Base-by-base conservation (phyloP, 2,329 filamentous ascomycete species). In the Dichotomopilus funicola region DNA sequence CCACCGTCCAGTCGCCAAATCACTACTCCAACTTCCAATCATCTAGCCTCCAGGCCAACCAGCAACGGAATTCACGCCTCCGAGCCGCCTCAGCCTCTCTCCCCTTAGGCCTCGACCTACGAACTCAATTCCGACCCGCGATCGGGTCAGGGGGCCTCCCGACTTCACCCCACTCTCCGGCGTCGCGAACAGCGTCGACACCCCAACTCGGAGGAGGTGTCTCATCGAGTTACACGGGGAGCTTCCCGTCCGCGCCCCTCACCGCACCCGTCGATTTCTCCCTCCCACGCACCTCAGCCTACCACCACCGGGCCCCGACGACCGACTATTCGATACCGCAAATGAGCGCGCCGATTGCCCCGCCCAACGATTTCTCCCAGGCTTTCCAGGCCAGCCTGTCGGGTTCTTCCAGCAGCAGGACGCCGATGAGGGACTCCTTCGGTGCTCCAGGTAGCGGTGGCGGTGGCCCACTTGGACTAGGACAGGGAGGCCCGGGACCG, bases 241-340 rank as follows among this genome's bases (percentile, higher is more conserved):
- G 76, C 60, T 81, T 78, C 61, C 73, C 79, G 1, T 78, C 78
- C 5, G 77, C 79, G 5, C 78, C 80, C 0, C 69, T 82, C 11
- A 76, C 77, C 3, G 77, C 79, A 1, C 79, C 79, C 1, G 72
- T 79, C 58, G 78, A 81, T 51, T 80, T 78, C 61, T 72, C 76
- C 2, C 67, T 78, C 11, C 72, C 77, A 1, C 68, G 76, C 43
- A 75, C 75, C 3, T 71, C 73, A 11, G 69, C 50, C 64, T 70
- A 62, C 55, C 19, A 27, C 19, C 19, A 27, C 19, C 57, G 68
- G 57, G 63, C 64, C 6, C 58, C 66, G 10, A 68, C 71, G 35
- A 68, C 67, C 19, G 77, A 81, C 53, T 81, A 80, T 64, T 73
- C 74, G 10, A 75, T 79, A 63, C 72, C 78, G 2, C 79, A 81